phyloP scores from a whole-genome alignment of 73 alveolate genomes.

The Tetrahymena borealis region DNA sequence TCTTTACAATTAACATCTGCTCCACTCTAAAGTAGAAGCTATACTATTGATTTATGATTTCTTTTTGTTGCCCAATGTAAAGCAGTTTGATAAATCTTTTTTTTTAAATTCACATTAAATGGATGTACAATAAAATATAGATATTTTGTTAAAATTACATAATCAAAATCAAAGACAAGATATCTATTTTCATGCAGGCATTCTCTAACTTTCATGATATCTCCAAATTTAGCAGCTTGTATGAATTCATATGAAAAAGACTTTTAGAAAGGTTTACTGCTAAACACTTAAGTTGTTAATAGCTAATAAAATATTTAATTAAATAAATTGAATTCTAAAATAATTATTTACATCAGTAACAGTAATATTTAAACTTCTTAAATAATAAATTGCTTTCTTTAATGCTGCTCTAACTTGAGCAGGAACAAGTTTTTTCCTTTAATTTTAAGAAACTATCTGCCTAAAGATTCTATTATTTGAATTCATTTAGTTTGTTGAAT shows the following conservation, averaged over 20 bases:
- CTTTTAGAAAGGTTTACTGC: background rate
- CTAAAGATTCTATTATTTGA: background rate
- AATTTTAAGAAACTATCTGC: background rate
- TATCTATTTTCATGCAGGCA: background rate
- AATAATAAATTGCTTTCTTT: background rate
- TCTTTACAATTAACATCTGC: background rate
- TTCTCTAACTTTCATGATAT: background rate
- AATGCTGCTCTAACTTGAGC: background rate
- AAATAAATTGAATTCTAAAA: background rate
- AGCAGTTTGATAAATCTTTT: background rate
- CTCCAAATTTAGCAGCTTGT: background rate
- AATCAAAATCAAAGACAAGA: background rate
- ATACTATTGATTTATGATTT: background rate
- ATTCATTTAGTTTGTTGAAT: background rate
- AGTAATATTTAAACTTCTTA: background rate
- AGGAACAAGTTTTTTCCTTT: background rate
- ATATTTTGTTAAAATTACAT: background rate
- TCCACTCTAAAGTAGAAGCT: background rate
- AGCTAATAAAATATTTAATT: background rate
- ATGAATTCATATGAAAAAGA: background rate
- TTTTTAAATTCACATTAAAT: too few relatives aligned
- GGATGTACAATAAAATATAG: background rate
- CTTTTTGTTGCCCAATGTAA: background rate
- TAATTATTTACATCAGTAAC: background rate
- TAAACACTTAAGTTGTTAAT: background rate